Conservation (phyloP, 2,329 filamentous ascomycete species). For the Colletotrichum eleusines region DNA sequence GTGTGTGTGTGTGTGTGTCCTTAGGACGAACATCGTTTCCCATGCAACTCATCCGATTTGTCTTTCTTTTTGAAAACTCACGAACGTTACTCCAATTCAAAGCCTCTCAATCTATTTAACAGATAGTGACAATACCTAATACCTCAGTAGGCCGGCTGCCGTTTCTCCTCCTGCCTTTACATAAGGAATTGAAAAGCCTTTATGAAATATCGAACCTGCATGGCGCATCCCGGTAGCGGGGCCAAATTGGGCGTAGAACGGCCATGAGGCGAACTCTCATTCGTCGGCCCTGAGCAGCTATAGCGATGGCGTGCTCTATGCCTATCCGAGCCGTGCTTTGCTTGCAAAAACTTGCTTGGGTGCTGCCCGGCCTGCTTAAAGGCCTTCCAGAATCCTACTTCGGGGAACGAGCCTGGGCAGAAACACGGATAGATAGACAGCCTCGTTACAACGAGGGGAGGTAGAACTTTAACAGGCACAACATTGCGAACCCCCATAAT, state of each 20-base stretch:
- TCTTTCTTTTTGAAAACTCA: neutral
- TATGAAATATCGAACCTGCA: slow-evolving; percentile 22
- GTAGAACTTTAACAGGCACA: neutral
- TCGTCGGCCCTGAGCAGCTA: slow-evolving; percentile 12
- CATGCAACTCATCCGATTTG: slow-evolving; percentile 20
- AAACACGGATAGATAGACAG: slow-evolving; percentile 5
- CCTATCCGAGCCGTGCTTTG: slow-evolving; percentile 34
- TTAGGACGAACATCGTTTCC: slow-evolving; percentile 26
- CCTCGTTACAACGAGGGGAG: slow-evolving; percentile 11
- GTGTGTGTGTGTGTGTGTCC: neutral
- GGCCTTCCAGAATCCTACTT: neutral
- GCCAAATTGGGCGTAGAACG: slow-evolving; percentile 19
- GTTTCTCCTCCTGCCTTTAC: neutral
- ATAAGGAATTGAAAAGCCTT: neutral
- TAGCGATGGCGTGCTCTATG: slow-evolving; percentile 32
- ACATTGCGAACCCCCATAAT: neutral
- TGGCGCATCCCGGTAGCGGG: slow-evolving; percentile 31
- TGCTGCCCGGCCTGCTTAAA: slow-evolving; percentile 14
- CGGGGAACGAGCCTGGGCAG: neutral
- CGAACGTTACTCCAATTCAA: neutral
- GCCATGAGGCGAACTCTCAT: slow-evolving; percentile 25
- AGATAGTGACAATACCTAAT: neutral
- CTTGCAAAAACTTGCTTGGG: slow-evolving; percentile 3
- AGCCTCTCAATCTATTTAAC: neutral
- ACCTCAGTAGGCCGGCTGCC: neutral